Conservation (phyloP, 305 asterid species). For the Ruellia speciosa region DNA sequence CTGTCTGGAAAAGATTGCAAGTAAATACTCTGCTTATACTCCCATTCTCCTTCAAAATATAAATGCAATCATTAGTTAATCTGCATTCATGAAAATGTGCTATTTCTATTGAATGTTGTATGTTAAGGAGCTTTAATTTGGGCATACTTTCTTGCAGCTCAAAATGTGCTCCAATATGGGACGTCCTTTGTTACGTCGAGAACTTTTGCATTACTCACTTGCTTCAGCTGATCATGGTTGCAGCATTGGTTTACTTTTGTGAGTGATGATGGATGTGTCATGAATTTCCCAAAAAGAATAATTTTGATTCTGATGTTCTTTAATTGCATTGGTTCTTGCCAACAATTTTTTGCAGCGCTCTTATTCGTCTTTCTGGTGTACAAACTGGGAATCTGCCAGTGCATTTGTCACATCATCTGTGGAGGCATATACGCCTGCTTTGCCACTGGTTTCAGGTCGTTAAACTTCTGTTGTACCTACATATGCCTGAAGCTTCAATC, state of each 20-base stretch:
- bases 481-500: conserved; percentile 41
- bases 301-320: not conserved
- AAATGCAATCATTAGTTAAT: too few species aligned
- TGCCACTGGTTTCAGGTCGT: conserved; percentile 34
- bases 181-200: conserved; percentile 42
- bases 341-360: conserved; percentile 40
- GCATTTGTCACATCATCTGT: conserved; percentile 42
- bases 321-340: not conserved
- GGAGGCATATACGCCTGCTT: conserved; percentile 43
- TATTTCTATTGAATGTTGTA: not conserved
- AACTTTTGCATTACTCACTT: conserved; percentile 44
- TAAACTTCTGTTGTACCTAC: conserved; percentile 50
- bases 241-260: conserved; percentile 35
- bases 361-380: conserved; percentile 49
- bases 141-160: conserved; percentile 21
- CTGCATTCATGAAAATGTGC: not conserved
- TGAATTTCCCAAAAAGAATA: not conserved
- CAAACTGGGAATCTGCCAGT: conserved; percentile 68
- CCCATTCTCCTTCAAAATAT: not conserved
- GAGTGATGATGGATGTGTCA: conserved; percentile 13
- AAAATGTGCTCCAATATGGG: conserved; percentile 43
- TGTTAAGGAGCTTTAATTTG: too few species aligned
- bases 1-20: conserved; percentile 62
- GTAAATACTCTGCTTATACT: conserved; percentile 26
- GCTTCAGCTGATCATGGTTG: conserved; percentile 37